These are phyloP conservation scores for Chlorociboria aeruginascens DNA, from an alignment of 495 filamentous ascomycete genomes.

Conservation along the genomic window DNA sequence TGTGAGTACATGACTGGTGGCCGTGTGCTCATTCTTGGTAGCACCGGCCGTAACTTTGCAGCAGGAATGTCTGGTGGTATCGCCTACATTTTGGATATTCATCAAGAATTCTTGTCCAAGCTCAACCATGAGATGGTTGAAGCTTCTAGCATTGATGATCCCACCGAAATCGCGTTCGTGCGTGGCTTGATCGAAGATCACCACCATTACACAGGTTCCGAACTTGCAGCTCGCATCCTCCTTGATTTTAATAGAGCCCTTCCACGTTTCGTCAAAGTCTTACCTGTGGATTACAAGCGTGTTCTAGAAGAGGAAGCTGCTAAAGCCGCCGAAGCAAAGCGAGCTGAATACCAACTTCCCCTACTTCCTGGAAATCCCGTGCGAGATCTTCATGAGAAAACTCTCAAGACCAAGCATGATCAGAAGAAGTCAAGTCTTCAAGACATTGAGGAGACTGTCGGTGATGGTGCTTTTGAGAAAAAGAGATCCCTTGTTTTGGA, in stretches of 20 bases:
- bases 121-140: conserved; percentile 99
- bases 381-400: conserved; percentile 25
- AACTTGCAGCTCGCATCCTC: conserved; percentile 87
- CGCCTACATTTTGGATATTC: conserved; percentile 89
- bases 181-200: conserved; percentile 95
- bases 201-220: conserved; percentile 97
- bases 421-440: conserved; percentile 73
- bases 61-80: conserved; percentile 99
- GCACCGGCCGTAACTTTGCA: conserved; percentile 97
- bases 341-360: conserved; percentile 72
- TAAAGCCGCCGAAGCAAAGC: conserved; percentile 75
- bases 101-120: conserved; percentile 85
- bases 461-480: conserved; percentile 88
- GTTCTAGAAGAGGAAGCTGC: conserved; percentile 76
- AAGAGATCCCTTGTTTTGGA: conserved; percentile 86
- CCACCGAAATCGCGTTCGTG: conserved; percentile 83
- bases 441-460: conserved; percentile 91
- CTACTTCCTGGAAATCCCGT: conserved; percentile 49
- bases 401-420: conserved; percentile 45
- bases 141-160: conserved; percentile 76
- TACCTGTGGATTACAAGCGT: conserved; percentile 96
- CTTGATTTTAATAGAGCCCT: conserved; percentile 96
- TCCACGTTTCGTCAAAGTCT: conserved; percentile 83
- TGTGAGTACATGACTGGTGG: conserved; percentile 99
- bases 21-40: conserved; percentile 78